Base-by-base conservation (phyloP, 202 grass and related monocot species). In the Zizania palustris region DNA sequence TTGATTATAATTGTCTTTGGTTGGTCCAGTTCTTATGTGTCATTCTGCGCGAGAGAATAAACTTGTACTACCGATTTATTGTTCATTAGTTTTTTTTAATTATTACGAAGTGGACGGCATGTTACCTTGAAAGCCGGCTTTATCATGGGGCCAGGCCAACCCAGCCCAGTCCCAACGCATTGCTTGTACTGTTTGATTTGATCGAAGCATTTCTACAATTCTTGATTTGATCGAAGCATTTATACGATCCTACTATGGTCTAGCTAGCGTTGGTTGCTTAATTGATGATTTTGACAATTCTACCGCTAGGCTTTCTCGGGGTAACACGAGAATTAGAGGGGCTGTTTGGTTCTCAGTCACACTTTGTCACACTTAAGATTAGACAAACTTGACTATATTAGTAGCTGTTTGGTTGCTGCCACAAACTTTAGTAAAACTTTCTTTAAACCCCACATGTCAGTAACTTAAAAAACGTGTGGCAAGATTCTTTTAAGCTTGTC, bases 111-210 rank as follows among this genome's bases (percentile, higher is more conserved):
- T 76, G 81, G 81, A 80, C 57, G 65, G 58, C 76, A 75, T 84
- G 49, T 84, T 60, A 51, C 65, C 58, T 66, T 80, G 56, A 88
- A 84, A 84, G 41, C 81, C 16, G 42, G 76, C 81, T 59, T 88
- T 75, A 38, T 88, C 33, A 50, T 64, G 46, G 65, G 84, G 43
- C 59, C 56, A 72, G 60, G 39, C 46, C 56, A 62, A 45, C 33
- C 59, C 56, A 72, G 60, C 48, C 46, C 56, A 62, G 55, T 39
- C 19, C 22, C 46, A 40, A 63, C 34, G 21, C 65, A 10, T 65
- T 75, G 48, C 15, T 35, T 56, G 49, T 67, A 41, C 63, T 19
- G 59, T 9, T 63, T 54, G 57, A 59, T 44, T 34, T 75, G 34
- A 80, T 64, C 83, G 69, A 78, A 87, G 69, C 28, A 28, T 28